A percentile compares a stretch with the other conserved stretches of the same genome.
phyloP scores from a whole-genome alignment of 2,329 filamentous ascomycete species.

The Cadophora sp. region DNA sequence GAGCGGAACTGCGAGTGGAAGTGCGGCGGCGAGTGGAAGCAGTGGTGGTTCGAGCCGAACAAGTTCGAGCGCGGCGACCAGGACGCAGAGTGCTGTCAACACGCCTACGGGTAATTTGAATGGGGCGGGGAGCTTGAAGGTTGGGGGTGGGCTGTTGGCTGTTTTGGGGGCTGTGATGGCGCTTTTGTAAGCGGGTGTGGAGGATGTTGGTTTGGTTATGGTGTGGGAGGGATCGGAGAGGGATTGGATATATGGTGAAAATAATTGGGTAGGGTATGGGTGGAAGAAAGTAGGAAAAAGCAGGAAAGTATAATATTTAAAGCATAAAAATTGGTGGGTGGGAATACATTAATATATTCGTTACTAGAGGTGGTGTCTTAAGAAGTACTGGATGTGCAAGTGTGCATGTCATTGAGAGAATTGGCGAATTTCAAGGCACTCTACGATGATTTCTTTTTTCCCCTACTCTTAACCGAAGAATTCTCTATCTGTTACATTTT shows the following conservation, averaged over 20 bases:
- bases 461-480: too few species aligned
- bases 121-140: conserved; percentile 13
- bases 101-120: conserved; percentile 4
- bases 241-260: not conserved
- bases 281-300: not conserved
- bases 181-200: conserved; percentile 13
- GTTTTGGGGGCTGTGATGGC: conserved; percentile 17
- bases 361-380: too few species aligned
- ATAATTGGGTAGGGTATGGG: too few species aligned
- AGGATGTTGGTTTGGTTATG: not conserved
- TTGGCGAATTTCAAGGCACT: too few species aligned
- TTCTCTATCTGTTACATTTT: too few species aligned
- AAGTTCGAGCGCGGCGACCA: not conserved
- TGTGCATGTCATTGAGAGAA: too few species aligned
- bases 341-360: too few species aligned
- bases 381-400: too few species aligned
- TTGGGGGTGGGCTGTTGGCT: conserved; percentile 17
- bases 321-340: not conserved
- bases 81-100: not conserved
- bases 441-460: too few species aligned
- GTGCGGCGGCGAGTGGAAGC: not conserved
- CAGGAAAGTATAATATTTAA: not conserved
- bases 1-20: not conserved
- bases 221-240: not conserved
- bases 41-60: not conserved